These are phyloP conservation scores for Nepenthes gracilis DNA, from an alignment of 148 eudicot species.

Conservation along the genomic window DNA sequence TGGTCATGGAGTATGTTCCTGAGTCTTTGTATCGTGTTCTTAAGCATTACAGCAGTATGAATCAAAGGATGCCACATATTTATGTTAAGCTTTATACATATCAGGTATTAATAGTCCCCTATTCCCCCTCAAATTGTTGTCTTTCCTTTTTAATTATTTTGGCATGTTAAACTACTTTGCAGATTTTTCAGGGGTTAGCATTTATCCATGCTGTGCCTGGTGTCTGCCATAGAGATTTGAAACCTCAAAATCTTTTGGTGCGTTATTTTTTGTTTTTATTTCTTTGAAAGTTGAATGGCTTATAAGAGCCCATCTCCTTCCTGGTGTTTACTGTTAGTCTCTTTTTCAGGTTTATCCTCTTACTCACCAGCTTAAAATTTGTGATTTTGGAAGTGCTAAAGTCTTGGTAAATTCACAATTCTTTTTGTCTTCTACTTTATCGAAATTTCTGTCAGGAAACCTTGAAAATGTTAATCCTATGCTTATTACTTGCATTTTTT, in stretches of 20 bases:
- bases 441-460: too few species aligned
- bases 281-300: neutral
- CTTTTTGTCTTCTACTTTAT: too few species aligned
- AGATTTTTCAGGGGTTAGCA: conserved; percentile 79
- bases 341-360: conserved; percentile 68
- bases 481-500: too few species aligned
- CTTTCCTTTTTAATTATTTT: neutral
- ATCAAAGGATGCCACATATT: conserved; percentile 53
- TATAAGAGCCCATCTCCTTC: neutral
- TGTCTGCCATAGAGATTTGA: conserved; percentile 77
- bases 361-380: conserved; percentile 85
- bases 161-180: conserved; percentile 6
- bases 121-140: neutral
- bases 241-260: conserved; percentile 69
- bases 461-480: too few species aligned
- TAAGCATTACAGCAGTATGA: conserved; percentile 50
- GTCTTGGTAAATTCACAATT: conserved; percentile 1
- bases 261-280: neutral
- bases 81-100: conserved; percentile 58
- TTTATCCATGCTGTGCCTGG: conserved; percentile 76
- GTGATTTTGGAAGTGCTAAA: conserved; percentile 96
- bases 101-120: conserved; percentile 29
- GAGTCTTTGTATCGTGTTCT: conserved; percentile 59
- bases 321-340: neutral
- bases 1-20: conserved; percentile 65